Conservation (phyloP, 805 yeast genomes). For the Saturnispora serradocipensis region DNA sequence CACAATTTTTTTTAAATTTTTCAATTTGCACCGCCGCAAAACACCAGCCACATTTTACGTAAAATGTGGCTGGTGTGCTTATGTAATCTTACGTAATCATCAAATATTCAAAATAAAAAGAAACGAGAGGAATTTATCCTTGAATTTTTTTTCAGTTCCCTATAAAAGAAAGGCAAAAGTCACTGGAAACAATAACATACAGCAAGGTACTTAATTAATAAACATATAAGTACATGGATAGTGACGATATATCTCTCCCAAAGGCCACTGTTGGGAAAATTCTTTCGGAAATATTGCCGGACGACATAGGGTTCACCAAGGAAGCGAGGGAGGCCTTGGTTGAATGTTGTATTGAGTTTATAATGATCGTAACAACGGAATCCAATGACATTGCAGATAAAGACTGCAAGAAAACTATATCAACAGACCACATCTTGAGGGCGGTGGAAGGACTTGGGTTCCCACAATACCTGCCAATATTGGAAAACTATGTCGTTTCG, state of each 20-base stretch:
- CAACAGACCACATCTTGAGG: constrained; percentile 89
- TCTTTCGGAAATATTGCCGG: constrained; percentile 79
- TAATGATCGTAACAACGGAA: constrained; percentile 89
- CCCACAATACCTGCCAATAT: constrained; percentile 70
- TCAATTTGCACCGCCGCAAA: neutral
- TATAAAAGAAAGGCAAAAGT: neutral
- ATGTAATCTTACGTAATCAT: neutral
- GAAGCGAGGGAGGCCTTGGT: constrained; percentile 93
- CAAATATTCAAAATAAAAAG: neutral
- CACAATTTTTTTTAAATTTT: neutral
- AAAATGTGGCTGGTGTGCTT: neutral
- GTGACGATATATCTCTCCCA: constrained; percentile 31
- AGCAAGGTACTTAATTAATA: neutral
- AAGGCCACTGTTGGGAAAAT: constrained; percentile 93
- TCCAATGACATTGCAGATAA: constrained; percentile 93
- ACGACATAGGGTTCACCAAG: constrained; percentile 79
- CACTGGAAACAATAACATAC: neutral
- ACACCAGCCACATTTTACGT: neutral
- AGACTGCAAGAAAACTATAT: constrained; percentile 92
- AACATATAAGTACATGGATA: constrained; percentile 9
- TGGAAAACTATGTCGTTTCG: constrained; percentile 70
- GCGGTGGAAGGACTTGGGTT: constrained; percentile 86
- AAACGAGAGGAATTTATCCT: neutral
- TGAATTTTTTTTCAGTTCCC: neutral
- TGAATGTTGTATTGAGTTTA: constrained; percentile 92